Conservation (phyloP, 139 green algal genomes). For the Dunaliella sp. region DNA sequence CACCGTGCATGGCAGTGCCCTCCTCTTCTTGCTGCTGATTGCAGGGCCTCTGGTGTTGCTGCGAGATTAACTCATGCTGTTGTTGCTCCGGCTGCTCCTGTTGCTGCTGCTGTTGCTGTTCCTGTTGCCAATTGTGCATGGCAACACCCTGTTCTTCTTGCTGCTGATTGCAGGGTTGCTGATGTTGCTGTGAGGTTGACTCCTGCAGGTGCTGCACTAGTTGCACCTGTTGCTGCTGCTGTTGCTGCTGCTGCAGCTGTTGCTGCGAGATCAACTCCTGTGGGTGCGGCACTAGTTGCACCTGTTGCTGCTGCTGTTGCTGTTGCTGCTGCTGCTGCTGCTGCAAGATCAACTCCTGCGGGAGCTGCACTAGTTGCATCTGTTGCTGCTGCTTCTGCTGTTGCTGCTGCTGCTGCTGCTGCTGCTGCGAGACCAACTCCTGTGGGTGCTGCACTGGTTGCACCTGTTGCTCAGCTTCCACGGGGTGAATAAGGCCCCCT, state of each 20-base stretch:
- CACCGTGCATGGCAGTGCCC: neutral
- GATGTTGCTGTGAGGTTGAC: neutral
- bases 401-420: slow-evolving; percentile 14
- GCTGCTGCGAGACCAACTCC: neutral
- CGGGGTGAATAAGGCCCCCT: no score
- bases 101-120: slow-evolving; percentile 9
- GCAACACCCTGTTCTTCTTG: slow-evolving; percentile 5
- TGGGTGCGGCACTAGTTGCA: neutral
- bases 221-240: neutral
- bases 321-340: neutral
- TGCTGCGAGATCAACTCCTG: slow-evolving; percentile 25
- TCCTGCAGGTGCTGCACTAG: neutral
- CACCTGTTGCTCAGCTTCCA: neutral
- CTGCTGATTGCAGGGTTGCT: slow-evolving; percentile 27
- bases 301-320: slow-evolving; percentile 17
- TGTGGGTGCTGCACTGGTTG: neutral
- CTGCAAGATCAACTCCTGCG: slow-evolving; percentile 2
- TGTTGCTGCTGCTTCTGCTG: neutral
- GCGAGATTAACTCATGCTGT: neutral
- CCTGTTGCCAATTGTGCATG: neutral
- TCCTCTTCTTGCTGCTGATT: neutral
- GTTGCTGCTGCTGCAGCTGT: slow-evolving; percentile 9
- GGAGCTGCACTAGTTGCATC: neutral
- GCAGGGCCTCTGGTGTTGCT: slow-evolving; percentile 2
- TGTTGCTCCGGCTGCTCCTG: neutral